Evolutionary conservation across 2,329 filamentous ascomycete genomes (phyloP).

Genomic region (Botrytis squamosa): DNA sequence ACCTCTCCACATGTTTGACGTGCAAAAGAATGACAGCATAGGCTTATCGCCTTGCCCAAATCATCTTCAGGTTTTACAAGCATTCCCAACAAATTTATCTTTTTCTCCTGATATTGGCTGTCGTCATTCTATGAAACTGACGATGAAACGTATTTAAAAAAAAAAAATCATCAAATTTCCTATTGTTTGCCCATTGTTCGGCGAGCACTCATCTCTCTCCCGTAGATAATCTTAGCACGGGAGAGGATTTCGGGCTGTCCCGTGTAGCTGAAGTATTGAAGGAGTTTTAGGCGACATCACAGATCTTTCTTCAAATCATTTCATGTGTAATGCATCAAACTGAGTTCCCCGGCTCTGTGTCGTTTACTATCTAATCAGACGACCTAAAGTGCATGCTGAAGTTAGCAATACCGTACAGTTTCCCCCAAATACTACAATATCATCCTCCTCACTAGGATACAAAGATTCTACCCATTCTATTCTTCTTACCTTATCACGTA

Average conservation of each 20-base stretch:
- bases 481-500: constrained; percentile 6
- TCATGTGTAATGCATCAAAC: background rate
- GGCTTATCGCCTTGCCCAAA: background rate
- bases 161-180: too few species aligned
- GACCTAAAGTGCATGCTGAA: background rate
- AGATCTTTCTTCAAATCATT: background rate
- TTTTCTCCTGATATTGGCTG: background rate
- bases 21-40: background rate
- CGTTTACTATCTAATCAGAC: background rate
- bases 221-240: background rate
- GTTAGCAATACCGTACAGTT: background rate
- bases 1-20: background rate
- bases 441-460: background rate
- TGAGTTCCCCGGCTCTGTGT: background rate
- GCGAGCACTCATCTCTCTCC: background rate
- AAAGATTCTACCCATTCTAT: background rate
- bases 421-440: background rate
- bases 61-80: background rate
- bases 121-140: background rate
- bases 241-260: background rate
- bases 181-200: background rate
- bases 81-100: too few species aligned
- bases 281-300: background rate
- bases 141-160: background rate
- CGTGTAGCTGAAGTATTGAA: background rate